Base-by-base conservation (phyloP, 495 filamentous ascomycete species). In the Lophiotrema nucula region DNA sequence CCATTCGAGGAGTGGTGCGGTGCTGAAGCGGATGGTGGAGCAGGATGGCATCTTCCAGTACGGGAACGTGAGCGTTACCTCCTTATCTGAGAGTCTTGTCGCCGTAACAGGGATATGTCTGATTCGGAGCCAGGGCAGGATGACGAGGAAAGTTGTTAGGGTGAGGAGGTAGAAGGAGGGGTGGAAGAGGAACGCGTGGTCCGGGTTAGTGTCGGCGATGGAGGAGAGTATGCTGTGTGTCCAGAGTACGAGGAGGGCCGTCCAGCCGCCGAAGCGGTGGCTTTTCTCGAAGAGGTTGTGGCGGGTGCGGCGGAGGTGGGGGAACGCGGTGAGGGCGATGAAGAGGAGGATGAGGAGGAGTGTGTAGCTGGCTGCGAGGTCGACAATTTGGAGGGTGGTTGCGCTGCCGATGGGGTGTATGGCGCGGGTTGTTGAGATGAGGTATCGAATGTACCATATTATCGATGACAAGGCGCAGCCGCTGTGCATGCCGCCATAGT, bases 401-500 rank as follows among this genome's bases (percentile, higher is more conserved):
- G 21, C 31, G 8, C 39, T 26, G 24, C 27, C 50, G 0, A 61
- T 28, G 47, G 42, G 55, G 5, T 44, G 38, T 4, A 48, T 12
- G 1, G 18, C 26, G 21, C 12, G 58, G 50, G n/a, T 54, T 54
- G 11, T 28, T 24, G 25, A 61, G 25, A 18, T 61, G 21, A 44
- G 13, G 53, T 56, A n/a, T 49, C 57, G 24, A 49, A 18, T 15
- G 56, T 56, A 90, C 89, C 89, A 93, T 22, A 84, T 67, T 0
- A 83, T 77, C 1, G 85, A 79, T 15, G 83, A 82, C 2, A 88
- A 74, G 19, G 84, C 87, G 46, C 85, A 86, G 18, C 86, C 86
- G 60, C 81, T 86, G 65, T 92, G 88, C 6, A 89, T 76, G 15
- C 89, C 89, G 24, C 89, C 89, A 68, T 87, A 86, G 37, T 88